Evolutionary conservation across 257 asterid species (phyloP).

Genomic region (Petunia secreta): DNA sequence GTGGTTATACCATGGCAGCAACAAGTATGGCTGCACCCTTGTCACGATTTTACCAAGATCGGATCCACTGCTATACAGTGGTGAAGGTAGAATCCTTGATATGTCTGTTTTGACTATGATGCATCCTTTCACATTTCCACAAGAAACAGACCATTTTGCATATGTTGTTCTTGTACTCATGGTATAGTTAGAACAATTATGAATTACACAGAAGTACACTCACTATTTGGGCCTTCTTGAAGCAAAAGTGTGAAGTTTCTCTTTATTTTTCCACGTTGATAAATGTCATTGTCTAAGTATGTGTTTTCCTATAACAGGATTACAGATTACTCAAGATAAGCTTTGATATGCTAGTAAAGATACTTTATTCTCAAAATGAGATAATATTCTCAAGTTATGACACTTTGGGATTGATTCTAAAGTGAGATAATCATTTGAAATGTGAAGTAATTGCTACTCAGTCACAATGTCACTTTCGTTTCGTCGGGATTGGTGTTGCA

Average conservation of each 20-base stretch:
- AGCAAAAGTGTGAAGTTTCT: not conserved
- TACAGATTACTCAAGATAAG: not conserved
- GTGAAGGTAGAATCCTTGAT: too few relatives aligned
- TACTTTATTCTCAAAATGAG: not conserved
- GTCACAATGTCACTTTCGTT: too few relatives aligned
- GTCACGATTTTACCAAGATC: too few relatives aligned
- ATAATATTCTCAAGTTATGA: not conserved
- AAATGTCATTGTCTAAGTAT: not conserved
- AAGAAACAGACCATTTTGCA: not conserved
- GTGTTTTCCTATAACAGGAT: too few relatives aligned
- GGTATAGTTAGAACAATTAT: not conserved
- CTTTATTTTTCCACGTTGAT: not conserved
- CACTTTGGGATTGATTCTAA: conserved; percentile 8
- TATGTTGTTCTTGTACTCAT: not conserved
- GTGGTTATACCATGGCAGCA: too few relatives aligned
- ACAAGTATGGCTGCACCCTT: too few relatives aligned
- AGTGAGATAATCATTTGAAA: not conserved
- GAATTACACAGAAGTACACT: not conserved
- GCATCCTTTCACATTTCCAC: not conserved
- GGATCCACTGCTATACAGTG: too few relatives aligned
- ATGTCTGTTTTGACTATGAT: not conserved
- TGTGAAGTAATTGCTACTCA: too few relatives aligned
- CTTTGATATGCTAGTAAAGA: not conserved
- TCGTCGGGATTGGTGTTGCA: too few relatives aligned
- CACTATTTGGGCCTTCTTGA: not conserved